Evolutionary conservation across 1,139 yeast species (phyloP), one percentile per base, ranked within the genome.

Genomic region (Saccharomyces hybrid): DNA sequence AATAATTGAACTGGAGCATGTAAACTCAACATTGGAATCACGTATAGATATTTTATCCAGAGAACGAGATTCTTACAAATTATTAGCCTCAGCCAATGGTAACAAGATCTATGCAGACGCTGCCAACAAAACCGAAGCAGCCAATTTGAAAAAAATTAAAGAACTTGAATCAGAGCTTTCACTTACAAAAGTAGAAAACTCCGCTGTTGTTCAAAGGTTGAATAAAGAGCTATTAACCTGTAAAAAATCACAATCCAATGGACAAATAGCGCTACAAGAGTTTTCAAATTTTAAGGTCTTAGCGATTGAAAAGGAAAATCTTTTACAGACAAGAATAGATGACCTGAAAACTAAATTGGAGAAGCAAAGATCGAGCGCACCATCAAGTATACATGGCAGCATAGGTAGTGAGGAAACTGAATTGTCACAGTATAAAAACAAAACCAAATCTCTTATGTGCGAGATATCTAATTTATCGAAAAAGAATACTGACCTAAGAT

Each of bases 1-100:
- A 0, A 86, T 91, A 48, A 69, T 80, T 41, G 77, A 83, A 2
- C 73, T 91, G 49, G 84, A 86, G 66, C 79, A 82, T 9, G 88
- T 86, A 60, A 69, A 86, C 42, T 78, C 78, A 28, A 75, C 78
- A 46, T 65, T 80, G 28, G 78, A 78, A 56, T n/a, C 19, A 6
- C 28, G 28, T 12, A n/a, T 24, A 46, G 14, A 24, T 46, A 24
- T 46, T 19, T 24, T 14, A 3, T 21, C 6, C 6, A 38, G 38
- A 34, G 41, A 31, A 24, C 38, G 46, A 34, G 16, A 21, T 2
- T 29, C 29, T 80, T 4, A 71, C 44, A 38, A 38, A 38, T 38
- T 38, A 24, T 19, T 38, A 11, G n/a, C n/a, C 24, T 38, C 44
- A 38, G n/a, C 24, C 5, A 19, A 38, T 14, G 44, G 19, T 14